Conservation (phyloP, 139 green algal genomes). For the Tetradesmus obliquus region DNA sequence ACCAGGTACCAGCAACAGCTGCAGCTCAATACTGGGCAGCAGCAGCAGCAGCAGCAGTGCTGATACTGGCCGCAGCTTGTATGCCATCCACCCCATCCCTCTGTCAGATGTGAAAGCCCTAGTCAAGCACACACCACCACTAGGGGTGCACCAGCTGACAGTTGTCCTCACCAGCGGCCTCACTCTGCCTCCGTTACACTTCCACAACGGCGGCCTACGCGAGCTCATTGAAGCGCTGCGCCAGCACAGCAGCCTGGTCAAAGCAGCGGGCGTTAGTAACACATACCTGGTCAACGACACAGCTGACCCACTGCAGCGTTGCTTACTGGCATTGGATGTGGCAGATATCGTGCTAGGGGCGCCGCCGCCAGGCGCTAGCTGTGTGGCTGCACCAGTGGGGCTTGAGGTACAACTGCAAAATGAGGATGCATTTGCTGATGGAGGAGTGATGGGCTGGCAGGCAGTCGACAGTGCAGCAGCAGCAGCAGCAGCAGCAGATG, state of each 20-base stretch:
- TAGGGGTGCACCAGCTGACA: slow-evolving; percentile 79
- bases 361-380: slow-evolving; percentile 55
- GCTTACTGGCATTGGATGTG: slow-evolving; percentile 69
- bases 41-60: slow-evolving; percentile 7
- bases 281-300: slow-evolving; percentile 89
- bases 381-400: background rate
- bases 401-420: background rate
- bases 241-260: slow-evolving; percentile 72
- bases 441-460: background rate
- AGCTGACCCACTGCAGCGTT: slow-evolving; percentile 80
- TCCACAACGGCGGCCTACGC: slow-evolving; percentile 74
- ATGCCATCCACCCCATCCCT: slow-evolving; percentile 83
- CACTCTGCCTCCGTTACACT: slow-evolving; percentile 84
- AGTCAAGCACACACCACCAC: slow-evolving; percentile 70
- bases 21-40: background rate
- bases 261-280: slow-evolving; percentile 63
- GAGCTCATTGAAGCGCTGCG: slow-evolving; percentile 68
- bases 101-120: slow-evolving; percentile 86
- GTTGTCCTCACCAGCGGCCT: slow-evolving; percentile 83
- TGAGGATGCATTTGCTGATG: background rate
- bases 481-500: slow-evolving; percentile 18
- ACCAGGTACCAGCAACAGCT: background rate
- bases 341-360: slow-evolving; percentile 65
- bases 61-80: slow-evolving; percentile 49
- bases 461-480: background rate